Evolutionary conservation across 345 rosid species (phyloP).

Genomic region (Citrus cavaleriei): DNA sequence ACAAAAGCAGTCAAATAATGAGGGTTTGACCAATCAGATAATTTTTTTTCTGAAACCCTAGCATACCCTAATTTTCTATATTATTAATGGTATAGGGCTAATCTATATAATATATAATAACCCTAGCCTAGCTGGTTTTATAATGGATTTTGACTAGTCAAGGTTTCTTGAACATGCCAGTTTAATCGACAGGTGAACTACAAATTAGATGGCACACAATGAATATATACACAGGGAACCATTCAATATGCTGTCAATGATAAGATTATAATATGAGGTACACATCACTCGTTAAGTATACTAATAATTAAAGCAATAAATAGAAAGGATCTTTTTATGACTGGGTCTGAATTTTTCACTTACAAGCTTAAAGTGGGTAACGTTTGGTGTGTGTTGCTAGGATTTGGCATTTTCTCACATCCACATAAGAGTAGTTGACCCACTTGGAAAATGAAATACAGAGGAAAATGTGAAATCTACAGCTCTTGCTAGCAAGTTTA

Average conservation of each 20-base stretch:
- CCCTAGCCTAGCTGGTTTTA: neutral
- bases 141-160: slow-evolving; percentile 9
- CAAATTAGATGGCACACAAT: neutral
- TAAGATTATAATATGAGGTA: no score
- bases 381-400: neutral
- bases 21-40: neutral
- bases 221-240: neutral
- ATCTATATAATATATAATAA: neutral
- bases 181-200: neutral
- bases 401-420: neutral
- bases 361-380: neutral
- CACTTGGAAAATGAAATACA: neutral
- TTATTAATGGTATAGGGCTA: neutral
- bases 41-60: neutral
- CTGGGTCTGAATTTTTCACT: neutral
- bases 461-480: neutral
- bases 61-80: neutral
- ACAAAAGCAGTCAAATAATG: neutral
- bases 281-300: no score
- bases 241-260: no score
- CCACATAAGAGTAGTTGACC: neutral
- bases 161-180: neutral
- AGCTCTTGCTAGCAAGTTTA: neutral
- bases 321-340: neutral
- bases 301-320: neutral